A percentile compares a stretch with the other conserved stretches of the same genome.
Evolutionary conservation across 371 early-diverging fungal species (phyloP).

Genomic region (Neoconidiobolus thromboides): DNA sequence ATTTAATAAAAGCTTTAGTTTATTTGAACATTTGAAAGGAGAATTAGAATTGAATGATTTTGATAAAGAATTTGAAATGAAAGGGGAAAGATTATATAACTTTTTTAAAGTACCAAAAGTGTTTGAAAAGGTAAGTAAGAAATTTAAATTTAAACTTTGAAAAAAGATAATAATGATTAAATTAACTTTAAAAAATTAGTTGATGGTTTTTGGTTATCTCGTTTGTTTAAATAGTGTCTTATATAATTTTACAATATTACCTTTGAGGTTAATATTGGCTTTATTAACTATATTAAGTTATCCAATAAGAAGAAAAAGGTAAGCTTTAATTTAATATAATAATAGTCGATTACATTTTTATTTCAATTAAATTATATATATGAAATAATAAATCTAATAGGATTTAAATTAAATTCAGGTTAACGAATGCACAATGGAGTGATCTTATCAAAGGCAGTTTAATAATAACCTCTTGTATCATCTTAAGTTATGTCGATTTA

Average conservation of each 20-base stretch:
- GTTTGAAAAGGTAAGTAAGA: slow-evolving; percentile 46
- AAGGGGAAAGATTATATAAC: slow-evolving; percentile 62
- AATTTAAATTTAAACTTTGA: neutral
- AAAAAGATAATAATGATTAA: neutral
- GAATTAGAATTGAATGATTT: slow-evolving; percentile 54
- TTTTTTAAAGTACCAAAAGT: slow-evolving; percentile 60
- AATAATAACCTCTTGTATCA: slow-evolving; percentile 43
- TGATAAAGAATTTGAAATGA: slow-evolving; percentile 53
- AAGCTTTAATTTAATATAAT: too few relatives aligned
- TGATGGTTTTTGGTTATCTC: slow-evolving; percentile 68
- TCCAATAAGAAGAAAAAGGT: slow-evolving; percentile 7
- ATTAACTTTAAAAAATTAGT: slow-evolving; percentile 8
- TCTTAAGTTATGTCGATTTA: slow-evolving; percentile 62
- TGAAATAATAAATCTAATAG: too few relatives aligned
- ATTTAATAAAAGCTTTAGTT: too few relatives aligned
- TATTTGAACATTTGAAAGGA: slow-evolving; percentile 37
- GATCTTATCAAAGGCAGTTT: slow-evolving; percentile 11
- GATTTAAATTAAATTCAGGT: too few relatives aligned
- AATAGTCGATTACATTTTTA: too few relatives aligned
- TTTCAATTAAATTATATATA: too few relatives aligned
- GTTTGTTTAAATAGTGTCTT: slow-evolving; percentile 88
- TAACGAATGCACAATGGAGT: too few relatives aligned
- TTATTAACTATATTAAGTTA: slow-evolving; percentile 21
- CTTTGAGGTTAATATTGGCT: slow-evolving; percentile 63
- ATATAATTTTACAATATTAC: slow-evolving; percentile 58